Evolutionary conservation across 2,329 filamentous ascomycete genomes (phyloP), one percentile per base, ranked within the genome.

Genomic region (Gliomastix tumulicola): DNA sequence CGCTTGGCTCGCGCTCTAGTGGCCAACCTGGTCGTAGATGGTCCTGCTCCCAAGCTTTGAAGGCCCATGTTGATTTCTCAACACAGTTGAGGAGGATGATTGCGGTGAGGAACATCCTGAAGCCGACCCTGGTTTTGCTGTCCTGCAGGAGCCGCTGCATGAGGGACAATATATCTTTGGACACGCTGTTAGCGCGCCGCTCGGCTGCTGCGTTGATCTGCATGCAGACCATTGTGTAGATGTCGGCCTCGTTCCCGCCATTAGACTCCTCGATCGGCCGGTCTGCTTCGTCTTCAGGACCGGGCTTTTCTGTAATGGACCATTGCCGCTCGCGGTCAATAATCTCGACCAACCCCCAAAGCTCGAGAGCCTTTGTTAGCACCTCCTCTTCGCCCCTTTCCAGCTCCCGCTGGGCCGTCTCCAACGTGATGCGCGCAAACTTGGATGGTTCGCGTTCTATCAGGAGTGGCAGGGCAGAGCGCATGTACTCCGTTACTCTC

Each of bases 21-120:
- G 79, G 79, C 78, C 78, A 82, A 30, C 69, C 67, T 1, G 68
- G 66, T 3, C 72, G 67, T 19, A 80, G 66, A 34, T 73, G 71
- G 38, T 76, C 69, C 50, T 81, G 74, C 46, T 81, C 76, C 76
- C 77, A 83, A 3, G 74, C 76, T 43, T 80, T 79, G 59, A 82
- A 82, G 1, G 75, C 72, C 79, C 78, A 83, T 0, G 77, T 82
- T 0, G 76, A 77, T 57, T 82, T 82, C 50, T 83, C 79, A 12
- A 82, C 65, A 44, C 76, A 80, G 49, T 79, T 80, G 33, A 82
- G 67, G 42, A 82, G 71, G 37, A 82, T 71, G 38, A 82, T 55
- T 4, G 74, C 69, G 4, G 76, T 71, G 17, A 82, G 67, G 47
- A 78, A 82, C 56, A 79, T 73, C 44, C 69, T 69, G 48, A 79